These are phyloP conservation scores for Exophiala alcalophila DNA, from an alignment of 2,329 filamentous ascomycete genomes.

Conservation along the genomic window DNA sequence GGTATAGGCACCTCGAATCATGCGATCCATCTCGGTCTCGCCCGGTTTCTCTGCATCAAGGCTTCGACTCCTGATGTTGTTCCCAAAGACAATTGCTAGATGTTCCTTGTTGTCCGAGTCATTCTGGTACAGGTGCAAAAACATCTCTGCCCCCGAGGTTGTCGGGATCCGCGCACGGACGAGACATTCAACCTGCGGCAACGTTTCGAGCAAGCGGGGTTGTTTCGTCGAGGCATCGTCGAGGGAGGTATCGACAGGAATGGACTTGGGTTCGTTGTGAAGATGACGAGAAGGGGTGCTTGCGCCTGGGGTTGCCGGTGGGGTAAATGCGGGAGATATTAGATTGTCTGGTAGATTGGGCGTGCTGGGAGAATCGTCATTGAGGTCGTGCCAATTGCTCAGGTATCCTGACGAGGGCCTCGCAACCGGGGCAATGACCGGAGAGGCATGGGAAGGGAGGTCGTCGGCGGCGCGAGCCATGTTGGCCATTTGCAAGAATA, in stretches of 20 bases:
- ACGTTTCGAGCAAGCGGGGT: slow-evolving; percentile 68
- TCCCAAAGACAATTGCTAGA: slow-evolving; percentile 92
- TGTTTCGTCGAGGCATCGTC: slow-evolving; percentile 48
- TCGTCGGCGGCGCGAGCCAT: slow-evolving; percentile 33
- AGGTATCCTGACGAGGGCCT: slow-evolving; percentile 30
- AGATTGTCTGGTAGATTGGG: slow-evolving; percentile 52
- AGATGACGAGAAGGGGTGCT: slow-evolving; percentile 35
- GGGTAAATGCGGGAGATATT: slow-evolving; percentile 53
- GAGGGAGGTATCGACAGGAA: slow-evolving; percentile 41
- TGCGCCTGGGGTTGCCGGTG: slow-evolving; percentile 39
- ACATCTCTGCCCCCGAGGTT: slow-evolving; percentile 90
- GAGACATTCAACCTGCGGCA: slow-evolving; percentile 87
- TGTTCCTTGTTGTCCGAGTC: slow-evolving; percentile 93
- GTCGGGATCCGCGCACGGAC: slow-evolving; percentile 94
- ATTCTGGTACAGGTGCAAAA: slow-evolving; percentile 90
- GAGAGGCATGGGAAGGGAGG: slow-evolving; percentile 55
- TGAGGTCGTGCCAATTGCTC: slow-evolving; percentile 31
- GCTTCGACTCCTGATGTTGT: slow-evolving; percentile 70
- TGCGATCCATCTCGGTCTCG: slow-evolving; percentile 60
- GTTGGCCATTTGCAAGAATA: too few relatives aligned
- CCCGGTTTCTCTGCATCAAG: slow-evolving; percentile 47
- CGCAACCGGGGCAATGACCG: slow-evolving; percentile 45
- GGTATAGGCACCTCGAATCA: slow-evolving; percentile 91
- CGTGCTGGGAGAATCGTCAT: slow-evolving; percentile 34
- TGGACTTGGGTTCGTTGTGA: slow-evolving; percentile 40